Base-by-base conservation (phyloP, 352 stramenopile species). In the Phytophthora uliginosa region DNA sequence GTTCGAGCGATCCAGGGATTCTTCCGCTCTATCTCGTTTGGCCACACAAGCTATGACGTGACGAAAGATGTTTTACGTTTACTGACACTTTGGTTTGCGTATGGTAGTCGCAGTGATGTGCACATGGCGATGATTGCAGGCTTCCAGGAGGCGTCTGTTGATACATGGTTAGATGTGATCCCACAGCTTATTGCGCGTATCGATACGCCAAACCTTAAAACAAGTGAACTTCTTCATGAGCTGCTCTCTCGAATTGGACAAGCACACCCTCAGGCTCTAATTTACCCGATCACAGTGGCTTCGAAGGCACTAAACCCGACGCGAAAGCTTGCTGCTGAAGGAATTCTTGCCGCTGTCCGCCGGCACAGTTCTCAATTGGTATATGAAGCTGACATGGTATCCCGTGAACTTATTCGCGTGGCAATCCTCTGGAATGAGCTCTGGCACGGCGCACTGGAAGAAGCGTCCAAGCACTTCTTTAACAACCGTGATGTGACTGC, bases 351-450 rank as follows among this genome's bases (percentile, higher is more conserved):
- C 28, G 94, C 96, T 36, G 85, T 99, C 51, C 95, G 97, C 38
- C 87, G 92, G n/a, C 92, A 99, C 80, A 99, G 95, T 36, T 96
- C 94, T 57, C 89, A 94, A 48, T 86, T 99, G 45, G 98, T 99
- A 38, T 96, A 99, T 65, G 98, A 99, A 81, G 97, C 98, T 22
- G 86, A 98, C 15, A 97, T 99, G 84, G 92, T 98, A 8, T 95
- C 86, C 8, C 93, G 94, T 9, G 98, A 99, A 75, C 90, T 99
- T 24, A 99, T 99, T 71, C 95, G 98, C 55, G 98, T 99, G 18
- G 98, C 98, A 48, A 99, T 99, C 60, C 78, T 99, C 5, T 99
- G 98, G 98, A 95, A 99, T 69, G 99, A 99, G 78, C 86, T 99
- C 28, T 99, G 99, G 98, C 97, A 99, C 65, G 98, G 94, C 5